Conservation (phyloP, 768 basidiomycete genomes). For the Pleurotus tuoliensis region DNA sequence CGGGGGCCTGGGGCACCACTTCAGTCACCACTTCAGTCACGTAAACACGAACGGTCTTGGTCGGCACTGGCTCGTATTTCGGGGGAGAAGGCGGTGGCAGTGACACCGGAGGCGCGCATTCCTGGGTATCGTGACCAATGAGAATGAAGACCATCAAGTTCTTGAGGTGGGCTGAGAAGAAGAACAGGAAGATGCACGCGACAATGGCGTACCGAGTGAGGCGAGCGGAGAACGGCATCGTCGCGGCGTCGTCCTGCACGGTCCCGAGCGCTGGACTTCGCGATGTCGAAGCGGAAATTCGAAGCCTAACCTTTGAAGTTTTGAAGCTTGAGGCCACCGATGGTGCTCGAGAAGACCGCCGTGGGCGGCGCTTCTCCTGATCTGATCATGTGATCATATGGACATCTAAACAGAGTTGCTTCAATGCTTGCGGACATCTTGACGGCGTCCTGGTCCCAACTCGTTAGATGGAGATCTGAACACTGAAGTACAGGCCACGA, state of each 20-base stretch:
- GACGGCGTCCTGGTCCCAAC: no score
- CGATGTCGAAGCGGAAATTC: no score
- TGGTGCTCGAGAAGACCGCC: no score
- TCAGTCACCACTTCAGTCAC: not conserved
- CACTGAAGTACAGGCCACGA: no score
- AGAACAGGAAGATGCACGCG: slow-evolving; percentile 3
- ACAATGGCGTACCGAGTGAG: not conserved
- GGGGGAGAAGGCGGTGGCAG: not conserved
- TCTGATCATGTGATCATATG: no score
- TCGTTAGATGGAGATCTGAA: no score
- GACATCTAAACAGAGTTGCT: no score
- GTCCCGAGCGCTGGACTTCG: no score
- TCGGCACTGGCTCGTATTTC: not conserved
- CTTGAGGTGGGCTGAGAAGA: slow-evolving; percentile 2
- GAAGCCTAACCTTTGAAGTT: no score
- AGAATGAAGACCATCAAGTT: slow-evolving; percentile 1
- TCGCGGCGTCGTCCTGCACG: not conserved
- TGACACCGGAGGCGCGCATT: not conserved
- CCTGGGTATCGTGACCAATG: not conserved
- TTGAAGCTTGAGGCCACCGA: no score
- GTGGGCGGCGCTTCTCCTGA: no score
- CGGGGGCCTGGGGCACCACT: not conserved
- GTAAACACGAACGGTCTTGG: not conserved
- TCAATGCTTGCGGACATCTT: no score
- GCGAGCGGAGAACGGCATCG: not conserved